Conservation (phyloP, 176 grass and related monocot species). For the Alloteropsis semialata region DNA sequence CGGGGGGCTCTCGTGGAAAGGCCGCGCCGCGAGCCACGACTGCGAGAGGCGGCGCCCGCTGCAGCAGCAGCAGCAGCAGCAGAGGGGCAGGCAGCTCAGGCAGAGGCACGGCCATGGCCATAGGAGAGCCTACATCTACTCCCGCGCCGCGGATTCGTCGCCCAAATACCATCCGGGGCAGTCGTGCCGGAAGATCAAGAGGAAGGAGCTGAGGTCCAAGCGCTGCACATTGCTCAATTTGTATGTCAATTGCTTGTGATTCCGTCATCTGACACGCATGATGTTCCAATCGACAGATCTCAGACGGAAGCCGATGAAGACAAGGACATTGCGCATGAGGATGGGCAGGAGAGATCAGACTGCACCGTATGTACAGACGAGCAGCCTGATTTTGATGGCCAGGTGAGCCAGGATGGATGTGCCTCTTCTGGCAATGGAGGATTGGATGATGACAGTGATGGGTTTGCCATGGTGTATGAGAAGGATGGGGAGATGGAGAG, state of each 20-base stretch:
- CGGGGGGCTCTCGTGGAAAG: constrained; percentile 74
- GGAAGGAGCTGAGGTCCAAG: constrained; percentile 64
- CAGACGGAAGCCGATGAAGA: constrained; percentile 20
- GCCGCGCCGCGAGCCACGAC: constrained; percentile 47
- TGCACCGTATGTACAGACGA: constrained; percentile 50
- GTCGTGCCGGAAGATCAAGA: constrained; percentile 88
- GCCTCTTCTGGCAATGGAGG: constrained; percentile 24
- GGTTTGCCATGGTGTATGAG: constrained; percentile 19
- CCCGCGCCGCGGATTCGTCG: constrained; percentile 47
- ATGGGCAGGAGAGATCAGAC: constrained; percentile 25
- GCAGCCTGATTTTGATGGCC: constrained; percentile 44
- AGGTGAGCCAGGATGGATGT: constrained; percentile 33
- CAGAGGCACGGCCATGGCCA: constrained; percentile 55
- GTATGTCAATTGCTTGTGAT: not conserved
- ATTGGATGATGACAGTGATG: not conserved
- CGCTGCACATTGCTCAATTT: not conserved
- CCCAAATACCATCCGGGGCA: constrained; percentile 84
- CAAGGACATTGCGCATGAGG: constrained; percentile 19
- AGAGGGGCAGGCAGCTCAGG: constrained; percentile 50
- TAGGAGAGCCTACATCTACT: constrained; percentile 49
- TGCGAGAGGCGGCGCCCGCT: constrained; percentile 28
- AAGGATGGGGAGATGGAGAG: constrained; percentile 83
- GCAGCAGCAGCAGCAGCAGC: constrained; percentile 19
- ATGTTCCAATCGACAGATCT: constrained; percentile 34
- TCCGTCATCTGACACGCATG: not conserved